Evolutionary conservation across 495 filamentous ascomycete genomes (phyloP).

Genomic region (Talaromyces adpressus): DNA sequence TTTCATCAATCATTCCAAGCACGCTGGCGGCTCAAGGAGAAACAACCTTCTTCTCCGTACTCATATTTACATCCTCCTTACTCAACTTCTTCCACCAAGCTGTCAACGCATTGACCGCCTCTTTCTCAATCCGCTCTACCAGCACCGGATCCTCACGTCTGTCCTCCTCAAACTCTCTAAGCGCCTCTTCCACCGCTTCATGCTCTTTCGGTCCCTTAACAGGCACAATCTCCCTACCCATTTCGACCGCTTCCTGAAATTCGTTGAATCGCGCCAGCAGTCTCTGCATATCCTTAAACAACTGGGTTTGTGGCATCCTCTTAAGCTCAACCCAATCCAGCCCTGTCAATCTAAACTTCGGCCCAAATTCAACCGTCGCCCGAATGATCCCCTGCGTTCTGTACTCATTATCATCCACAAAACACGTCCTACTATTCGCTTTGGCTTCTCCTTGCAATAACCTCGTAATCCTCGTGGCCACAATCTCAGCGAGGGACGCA

Average conservation of each 20-base stretch:
- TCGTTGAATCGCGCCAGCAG: constrained; percentile 11
- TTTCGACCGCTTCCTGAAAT: constrained; percentile 1
- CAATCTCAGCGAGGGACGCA: constrained; percentile 21
- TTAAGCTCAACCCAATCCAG: constrained; percentile 21
- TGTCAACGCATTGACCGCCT: not conserved
- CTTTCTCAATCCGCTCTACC: not conserved
- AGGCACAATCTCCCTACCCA: not conserved
- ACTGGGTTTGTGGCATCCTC: constrained; percentile 14
- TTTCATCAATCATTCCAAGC: not conserved
- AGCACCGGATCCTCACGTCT: not conserved
- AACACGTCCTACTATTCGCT: constrained; percentile 6
- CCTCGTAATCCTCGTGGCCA: constrained; percentile 18
- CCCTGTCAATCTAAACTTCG: constrained; percentile 13
- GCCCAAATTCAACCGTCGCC: constrained; percentile 14
- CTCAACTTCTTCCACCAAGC: not conserved
- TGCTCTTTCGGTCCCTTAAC: not conserved
- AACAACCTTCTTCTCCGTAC: not conserved
- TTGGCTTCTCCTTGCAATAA: constrained; percentile 16
- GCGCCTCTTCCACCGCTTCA: not conserved
- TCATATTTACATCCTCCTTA: not conserved
- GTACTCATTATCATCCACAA: constrained; percentile 13
- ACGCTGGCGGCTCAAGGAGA: not conserved
- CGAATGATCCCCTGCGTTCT: constrained; percentile 19
- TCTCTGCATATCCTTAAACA: constrained; percentile 20
- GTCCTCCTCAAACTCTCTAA: not conserved